Base-by-base conservation (phyloP, 345 rosid genomes). In the Noccaea bulbosa region DNA sequence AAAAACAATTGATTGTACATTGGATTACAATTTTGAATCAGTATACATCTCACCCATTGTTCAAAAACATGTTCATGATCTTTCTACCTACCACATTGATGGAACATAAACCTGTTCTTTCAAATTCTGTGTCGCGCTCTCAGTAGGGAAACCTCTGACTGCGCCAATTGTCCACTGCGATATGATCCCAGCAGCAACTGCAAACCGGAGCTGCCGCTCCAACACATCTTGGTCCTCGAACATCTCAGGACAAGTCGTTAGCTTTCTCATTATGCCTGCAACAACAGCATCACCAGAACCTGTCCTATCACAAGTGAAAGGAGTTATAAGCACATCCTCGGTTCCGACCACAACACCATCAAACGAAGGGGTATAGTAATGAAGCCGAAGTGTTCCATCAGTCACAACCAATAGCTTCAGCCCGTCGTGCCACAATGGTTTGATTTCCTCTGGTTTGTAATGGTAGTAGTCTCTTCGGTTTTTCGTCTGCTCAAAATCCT, bases 251-350 rank as follows among this genome's bases (percentile, higher is more conserved):
- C 47, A 79, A 72, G 80, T 84, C 6, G 90, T 82, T 58, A 91
- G 84, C 83, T 89, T 93, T 56, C 98, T 86, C 85, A 89, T 81
- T 11, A 93, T 85, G 11, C 79, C 96, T 62, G 96, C 98, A 62
- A 91, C 97, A 65, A 89, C 81, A 66, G 97, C 98, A 80, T 93
- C 98, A 15, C 98, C 98, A 1, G 98, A 87, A 65, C 98, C 97
- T 38, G 96, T 93, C 40, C 97, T 83, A 80, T 93, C 98, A 67
- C 94, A 91, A 3, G 98, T 91, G 79, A 85, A 84, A 0, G 98
- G 97, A 15, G 96, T 85, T 70, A 91, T 83, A 16, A 89, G 87
- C 71, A 84, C 97, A 82, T 93, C 97, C 71, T 93, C 98, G 0
- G 94, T 86, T 62, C 98, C 98, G 3, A 87, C 78, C 32, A 87